A percentile compares a stretch with the other conserved stretches of the same genome.
These are phyloP conservation scores for Novymonas esmeraldas DNA, from an alignment of 208 protist species.

Conservation along the genomic window DNA sequence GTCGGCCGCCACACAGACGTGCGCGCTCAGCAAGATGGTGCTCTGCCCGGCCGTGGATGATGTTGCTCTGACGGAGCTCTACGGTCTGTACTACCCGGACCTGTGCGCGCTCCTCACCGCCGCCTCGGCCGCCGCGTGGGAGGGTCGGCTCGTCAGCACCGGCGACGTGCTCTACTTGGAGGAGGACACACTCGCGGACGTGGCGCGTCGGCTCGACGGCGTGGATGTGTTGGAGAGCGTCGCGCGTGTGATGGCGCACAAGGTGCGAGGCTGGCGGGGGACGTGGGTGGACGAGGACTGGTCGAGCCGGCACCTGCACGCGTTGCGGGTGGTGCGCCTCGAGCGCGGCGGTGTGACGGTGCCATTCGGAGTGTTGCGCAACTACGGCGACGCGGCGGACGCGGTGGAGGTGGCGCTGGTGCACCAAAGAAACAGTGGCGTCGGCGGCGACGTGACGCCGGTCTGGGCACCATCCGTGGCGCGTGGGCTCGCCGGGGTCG, in stretches of 20 bases:
- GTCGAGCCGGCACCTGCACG: conserved; percentile 31
- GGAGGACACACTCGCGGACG: conserved; percentile 13
- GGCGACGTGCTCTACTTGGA: conserved; percentile 63
- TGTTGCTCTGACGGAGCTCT: conserved; percentile 46
- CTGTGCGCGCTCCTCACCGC: conserved; percentile 39
- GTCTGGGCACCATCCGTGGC: conserved; percentile 41
- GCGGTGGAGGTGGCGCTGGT: conserved; percentile 43
- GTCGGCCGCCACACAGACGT: background rate
- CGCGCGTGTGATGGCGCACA: conserved; percentile 21
- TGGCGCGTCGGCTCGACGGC: conserved; percentile 28
- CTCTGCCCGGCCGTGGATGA: conserved; percentile 58
- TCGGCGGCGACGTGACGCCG: conserved; percentile 46
- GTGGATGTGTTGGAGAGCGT: conserved; percentile 41
- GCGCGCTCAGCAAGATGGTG: conserved; percentile 22
- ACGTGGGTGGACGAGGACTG: conserved; percentile 26
- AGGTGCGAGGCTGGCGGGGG: conserved; percentile 26
- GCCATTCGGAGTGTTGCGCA: conserved; percentile 13
- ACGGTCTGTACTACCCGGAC: conserved; percentile 62
- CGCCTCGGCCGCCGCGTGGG: conserved; percentile 32
- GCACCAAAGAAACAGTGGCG: conserved; percentile 25
- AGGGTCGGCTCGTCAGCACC: conserved; percentile 61
- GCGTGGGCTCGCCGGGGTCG: background rate
- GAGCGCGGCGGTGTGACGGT: background rate
- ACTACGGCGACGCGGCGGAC: background rate
- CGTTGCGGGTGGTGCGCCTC: conserved; percentile 44